phyloP scores from a whole-genome alignment of 306 rosid species.

The Castanea sativa region DNA sequence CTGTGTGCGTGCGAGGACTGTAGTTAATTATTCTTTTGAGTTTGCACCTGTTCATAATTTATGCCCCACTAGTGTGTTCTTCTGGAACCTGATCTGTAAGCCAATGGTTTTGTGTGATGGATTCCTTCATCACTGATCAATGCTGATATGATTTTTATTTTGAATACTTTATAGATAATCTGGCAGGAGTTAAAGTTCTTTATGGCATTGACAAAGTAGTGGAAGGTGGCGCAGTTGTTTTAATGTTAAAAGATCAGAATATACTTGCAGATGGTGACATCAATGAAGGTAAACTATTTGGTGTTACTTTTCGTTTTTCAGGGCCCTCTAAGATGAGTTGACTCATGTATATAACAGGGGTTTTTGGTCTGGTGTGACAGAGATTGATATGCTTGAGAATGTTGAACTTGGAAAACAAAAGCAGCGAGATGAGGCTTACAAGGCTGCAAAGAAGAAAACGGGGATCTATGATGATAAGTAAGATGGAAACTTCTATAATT shows the following conservation, averaged over 20 bases:
- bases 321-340: conserved; percentile 29
- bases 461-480: conserved; percentile 84
- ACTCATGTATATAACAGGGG: conserved; percentile 25
- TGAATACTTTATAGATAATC: conserved; percentile 41
- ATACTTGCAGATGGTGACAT: conserved; percentile 81
- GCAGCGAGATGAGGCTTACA: conserved; percentile 72
- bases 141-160: conserved; percentile 11
- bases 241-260: conserved; percentile 87
- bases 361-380: conserved; percentile 52
- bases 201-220: conserved; percentile 92
- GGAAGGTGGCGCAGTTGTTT: conserved; percentile 90
- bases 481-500: conserved; percentile 20
- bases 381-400: conserved; percentile 89
- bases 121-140: background rate
- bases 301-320: conserved; percentile 11
- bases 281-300: conserved; percentile 65
- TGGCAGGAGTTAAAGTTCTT: conserved; percentile 91
- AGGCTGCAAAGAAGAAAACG: conserved; percentile 81
- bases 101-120: background rate
- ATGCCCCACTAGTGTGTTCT: background rate
- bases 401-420: conserved; percentile 92
- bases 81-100: background rate
- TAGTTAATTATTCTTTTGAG: background rate
- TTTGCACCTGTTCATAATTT: background rate
- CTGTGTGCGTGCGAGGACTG: background rate